Percentiles rank a stretch among this genome's conserved stretches.
Conservation (phyloP, 2,329 filamentous ascomycete species). For the Corinectria fuckeliana region DNA sequence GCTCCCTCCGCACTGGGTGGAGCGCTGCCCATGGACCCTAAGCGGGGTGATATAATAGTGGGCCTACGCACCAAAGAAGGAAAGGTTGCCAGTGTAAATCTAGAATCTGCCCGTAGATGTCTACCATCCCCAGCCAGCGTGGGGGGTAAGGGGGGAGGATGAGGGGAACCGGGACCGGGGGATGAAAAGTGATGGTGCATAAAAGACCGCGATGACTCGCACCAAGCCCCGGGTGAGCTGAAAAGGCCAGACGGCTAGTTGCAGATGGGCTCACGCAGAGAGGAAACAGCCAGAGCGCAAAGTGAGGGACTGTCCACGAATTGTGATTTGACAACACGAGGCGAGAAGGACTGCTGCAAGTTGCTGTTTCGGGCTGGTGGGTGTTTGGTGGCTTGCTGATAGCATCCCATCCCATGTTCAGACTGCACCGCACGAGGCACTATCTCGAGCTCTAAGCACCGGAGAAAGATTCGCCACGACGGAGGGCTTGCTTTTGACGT, state of each 20-base stretch:
- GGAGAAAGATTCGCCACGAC: background rate
- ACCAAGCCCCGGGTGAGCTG: conserved; percentile 5
- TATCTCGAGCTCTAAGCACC: background rate
- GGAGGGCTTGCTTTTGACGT: background rate
- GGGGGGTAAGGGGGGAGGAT: too few species aligned
- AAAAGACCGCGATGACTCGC: conserved; percentile 6
- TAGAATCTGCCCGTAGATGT: too few species aligned
- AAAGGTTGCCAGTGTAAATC: too few species aligned
- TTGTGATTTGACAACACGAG: conserved; percentile 8
- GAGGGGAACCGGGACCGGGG: too few species aligned
- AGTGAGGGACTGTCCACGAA: background rate
- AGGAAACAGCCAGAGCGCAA: background rate
- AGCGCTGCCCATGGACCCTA: too few species aligned
- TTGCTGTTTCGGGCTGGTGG: conserved; percentile 9
- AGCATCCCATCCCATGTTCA: conserved; percentile 6
- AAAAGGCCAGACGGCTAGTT: background rate
- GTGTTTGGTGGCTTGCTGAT: conserved; percentile 15
- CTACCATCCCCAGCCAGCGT: too few species aligned
- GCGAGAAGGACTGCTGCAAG: conserved; percentile 8
- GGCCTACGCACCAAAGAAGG: too few species aligned
- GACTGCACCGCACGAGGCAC: background rate
- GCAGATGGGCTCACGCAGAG: background rate
- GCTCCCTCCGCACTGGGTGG: too few species aligned
- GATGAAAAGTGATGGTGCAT: background rate
- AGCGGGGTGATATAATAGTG: too few species aligned